Base-by-base conservation (phyloP, 345 rosid species). In the Eucalyptus urophylla region DNA sequence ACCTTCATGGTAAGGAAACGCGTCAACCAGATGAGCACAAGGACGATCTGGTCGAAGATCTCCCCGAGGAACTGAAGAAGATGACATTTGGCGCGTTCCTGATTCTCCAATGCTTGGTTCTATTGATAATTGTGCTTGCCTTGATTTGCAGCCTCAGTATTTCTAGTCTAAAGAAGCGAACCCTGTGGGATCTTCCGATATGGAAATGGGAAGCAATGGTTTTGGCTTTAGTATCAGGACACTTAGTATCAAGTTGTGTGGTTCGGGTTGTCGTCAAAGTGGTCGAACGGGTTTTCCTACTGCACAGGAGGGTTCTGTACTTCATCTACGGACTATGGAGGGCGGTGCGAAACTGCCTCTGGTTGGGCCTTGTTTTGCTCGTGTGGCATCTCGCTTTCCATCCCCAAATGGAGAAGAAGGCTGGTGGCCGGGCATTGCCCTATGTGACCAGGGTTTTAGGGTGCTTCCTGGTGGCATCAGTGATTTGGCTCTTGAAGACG, bases 151-250 rank as follows among this genome's bases (percentile, higher is more conserved):
- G 65, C 65, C 87, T 90, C 25, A 24, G 25, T 27, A 49, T 90
- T 4, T 19, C 87, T 33, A 56, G 65, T 24, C 58, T 90, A 50
- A 90, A 83, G 86, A 60, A 40, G 87, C 60, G 29, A 58, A 80
- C 40, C 14, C 45, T 87, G 37, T 90, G 89, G 88, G 87, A 49
- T 29, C 58, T 87, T 87, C 80, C 87, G 51, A 44, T 87, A 40
- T 89, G 91, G 91, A 90, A 90, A 43, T 87, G 89, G 89, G 91
- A 87, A 37, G 49, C n/a, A 4, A 87, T 90, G 49, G 51, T 87
- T 33, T 40, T 87, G 85, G 87, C 91, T 49, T n/a, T 87, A 54
- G 50, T 90, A 47, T 87, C 87, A 4, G 89, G 91, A 43, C 56
- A 44, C 27, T 69, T 88, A 49, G 43, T 90, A 83, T 87, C 91